Percentiles rank a stretch among this genome's conserved stretches.
Evolutionary conservation across 2,329 filamentous ascomycete genomes (phyloP).

Genomic region (Xylariaceae sp.): DNA sequence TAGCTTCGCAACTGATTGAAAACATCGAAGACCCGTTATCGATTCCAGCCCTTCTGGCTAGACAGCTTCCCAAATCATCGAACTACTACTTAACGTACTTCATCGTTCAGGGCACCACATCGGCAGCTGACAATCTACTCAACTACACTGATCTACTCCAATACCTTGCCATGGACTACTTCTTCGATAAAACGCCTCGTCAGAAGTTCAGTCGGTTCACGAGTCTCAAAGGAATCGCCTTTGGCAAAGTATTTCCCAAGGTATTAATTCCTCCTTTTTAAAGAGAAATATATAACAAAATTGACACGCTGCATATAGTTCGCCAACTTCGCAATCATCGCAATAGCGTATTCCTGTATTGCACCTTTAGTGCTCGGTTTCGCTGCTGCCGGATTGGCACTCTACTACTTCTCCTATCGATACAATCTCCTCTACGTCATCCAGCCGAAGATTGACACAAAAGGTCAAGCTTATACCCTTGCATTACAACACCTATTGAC

Average conservation of each 20-base stretch:
- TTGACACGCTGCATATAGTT: slow-evolving; percentile 19
- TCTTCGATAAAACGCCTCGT: slow-evolving; percentile 67
- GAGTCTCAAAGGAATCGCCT: slow-evolving; percentile 55
- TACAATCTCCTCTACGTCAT: slow-evolving; percentile 74
- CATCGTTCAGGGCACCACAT: slow-evolving; percentile 66
- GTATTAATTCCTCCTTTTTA: slow-evolving; percentile 12
- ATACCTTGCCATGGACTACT: slow-evolving; percentile 57
- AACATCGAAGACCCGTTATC: slow-evolving; percentile 22
- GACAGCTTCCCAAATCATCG: slow-evolving; percentile 62
- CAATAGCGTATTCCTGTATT: slow-evolving; percentile 69
- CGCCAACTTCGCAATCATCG: slow-evolving; percentile 30
- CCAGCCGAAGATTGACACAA: slow-evolving; percentile 66
- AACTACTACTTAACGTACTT: slow-evolving; percentile 80
- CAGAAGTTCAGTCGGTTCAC: slow-evolving; percentile 66
- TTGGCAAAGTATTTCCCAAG: slow-evolving; percentile 66
- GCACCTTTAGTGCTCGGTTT: slow-evolving; percentile 70
- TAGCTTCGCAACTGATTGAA: slow-evolving; percentile 21
- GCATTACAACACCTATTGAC: slow-evolving; percentile 69
- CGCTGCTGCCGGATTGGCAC: slow-evolving; percentile 60
- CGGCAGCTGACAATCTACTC: slow-evolving; percentile 62
- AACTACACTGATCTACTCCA: slow-evolving; percentile 58
- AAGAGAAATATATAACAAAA: background rate
- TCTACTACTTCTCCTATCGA: slow-evolving; percentile 72
- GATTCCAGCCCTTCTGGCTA: slow-evolving; percentile 50
- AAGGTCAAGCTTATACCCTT: slow-evolving; percentile 66